Evolutionary conservation across 140 eudicot species (phyloP), one percentile per base, ranked within the genome.

Genomic region (Erigeron philadelphicus): DNA sequence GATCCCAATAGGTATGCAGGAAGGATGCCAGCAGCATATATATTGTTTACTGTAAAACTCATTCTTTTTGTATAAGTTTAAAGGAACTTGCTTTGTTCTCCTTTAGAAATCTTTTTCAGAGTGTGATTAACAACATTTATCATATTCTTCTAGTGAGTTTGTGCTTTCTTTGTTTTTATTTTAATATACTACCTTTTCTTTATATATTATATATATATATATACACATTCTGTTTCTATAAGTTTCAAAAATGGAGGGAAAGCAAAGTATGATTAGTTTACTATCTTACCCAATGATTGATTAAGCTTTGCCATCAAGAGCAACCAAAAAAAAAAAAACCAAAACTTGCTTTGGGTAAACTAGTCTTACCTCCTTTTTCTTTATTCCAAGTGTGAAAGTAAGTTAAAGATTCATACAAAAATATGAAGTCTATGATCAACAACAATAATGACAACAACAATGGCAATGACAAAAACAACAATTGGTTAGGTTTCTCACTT

Each of bases 11-110:
- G 71, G 71, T 83, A 84, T 85, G 84, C 86, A 76, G 88, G 85
- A 81, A 82, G 83, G 89, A 84, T 84, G 75, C 95, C 89, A 83
- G 92, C 95, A 31, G 38, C 38, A 31, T 31, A 31, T 31, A 31
- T 31, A 87, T 87, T 86, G 81, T 87, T 84, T 82, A 84, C 90
- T 87, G 89, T 83, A 72, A 31, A 84, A 80, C 92, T 90, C 97
- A 87, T 90, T 90, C 97, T 79, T 84, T 89, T 89, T 87, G 96
- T 84, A 84, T 84, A 68, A 80, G 92, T 89, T 89, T 89, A 87
- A 84, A 89, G 95, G 76, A 73, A 72, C 72, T 87, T 81, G 89
- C 95, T 84, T 87, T 86, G 81, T 86, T 90, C 92, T 79, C 83
- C 81, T 83, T 84, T 84, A 78, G 75, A 76, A 67, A 76, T 76